Evolutionary conservation across 805 yeast genomes (phyloP), one percentile per base, ranked within the genome.

Genomic region (Cyberlindnera samutprakarnensis): DNA sequence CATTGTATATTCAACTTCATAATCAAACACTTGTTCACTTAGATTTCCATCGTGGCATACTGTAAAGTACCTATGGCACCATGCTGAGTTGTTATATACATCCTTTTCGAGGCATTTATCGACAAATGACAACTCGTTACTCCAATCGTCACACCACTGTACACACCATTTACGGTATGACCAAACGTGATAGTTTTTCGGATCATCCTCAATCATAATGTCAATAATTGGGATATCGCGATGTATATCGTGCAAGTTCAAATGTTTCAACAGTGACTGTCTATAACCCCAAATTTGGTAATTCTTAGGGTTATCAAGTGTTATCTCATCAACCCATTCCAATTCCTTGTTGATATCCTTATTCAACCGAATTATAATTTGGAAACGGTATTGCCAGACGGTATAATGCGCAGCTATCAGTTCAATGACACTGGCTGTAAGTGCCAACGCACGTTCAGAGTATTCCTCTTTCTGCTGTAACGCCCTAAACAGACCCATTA

Each of bases 221-320:
- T 68, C 68, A 25, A 82, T 61, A 15, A 86, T 66, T 3, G 83
- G 79, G 31, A 66, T 64, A 51, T 92, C 97, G 23, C 77, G 60
- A 25, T 57, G 61, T 2, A 68, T 56, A 27, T 62, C 45, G 44
- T 66, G 67, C n/a, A 35, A 35, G 4, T 38, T 47, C 1, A 56
- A 52, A 24, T 33, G 14, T 25, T 65, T 65, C 33, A 81, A 58
- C 7, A 90, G 51, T 21, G 75, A 61, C 48, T 81, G 88, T 35
- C 96, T 70, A 51, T 90, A 88, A 46, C 88, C 84, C 96, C 97
- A 92, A n/a, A 90, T 80, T 56, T 92, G 98, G 58, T 92, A 92
- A 61, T 88, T 90, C 55, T 92, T 92, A 25, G 88, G 81, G 53
- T 82, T 80, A 10, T 70, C 76, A 30, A 81, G 50, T 0, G 95